Evolutionary conservation across 208 protist genomes (phyloP).

Genomic region (Trypanosoma avium): DNA sequence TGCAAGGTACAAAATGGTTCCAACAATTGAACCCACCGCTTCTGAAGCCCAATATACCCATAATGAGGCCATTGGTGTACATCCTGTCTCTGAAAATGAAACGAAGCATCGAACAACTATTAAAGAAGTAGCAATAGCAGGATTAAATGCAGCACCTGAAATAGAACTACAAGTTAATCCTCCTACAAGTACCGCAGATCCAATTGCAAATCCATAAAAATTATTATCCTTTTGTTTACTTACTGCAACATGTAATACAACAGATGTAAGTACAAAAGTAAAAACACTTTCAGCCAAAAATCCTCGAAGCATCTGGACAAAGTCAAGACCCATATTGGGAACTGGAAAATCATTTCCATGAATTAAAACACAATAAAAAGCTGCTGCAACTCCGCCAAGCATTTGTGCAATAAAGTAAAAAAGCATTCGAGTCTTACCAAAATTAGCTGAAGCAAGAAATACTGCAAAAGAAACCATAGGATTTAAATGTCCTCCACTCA

Average conservation of each 20-base stretch:
- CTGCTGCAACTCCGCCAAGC: conserved; percentile 52
- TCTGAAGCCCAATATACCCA: conserved; percentile 74
- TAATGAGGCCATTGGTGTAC: conserved; percentile 59
- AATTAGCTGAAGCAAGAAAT: conserved; percentile 58
- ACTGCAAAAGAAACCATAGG: conserved; percentile 80
- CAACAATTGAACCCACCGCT: conserved; percentile 58
- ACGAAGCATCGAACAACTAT: conserved; percentile 70
- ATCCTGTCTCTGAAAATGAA: conserved; percentile 38
- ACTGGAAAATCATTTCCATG: conserved; percentile 60
- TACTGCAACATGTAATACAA: conserved; percentile 73
- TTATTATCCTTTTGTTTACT: conserved; percentile 69
- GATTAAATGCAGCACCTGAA: conserved; percentile 80
- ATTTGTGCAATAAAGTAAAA: conserved; percentile 80
- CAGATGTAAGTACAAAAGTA: conserved; percentile 80
- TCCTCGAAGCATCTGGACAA: conserved; percentile 58
- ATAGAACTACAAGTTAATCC: conserved; percentile 59
- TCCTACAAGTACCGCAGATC: conserved; percentile 68
- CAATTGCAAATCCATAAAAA: conserved; percentile 82
- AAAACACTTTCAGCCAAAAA: conserved; percentile 80
- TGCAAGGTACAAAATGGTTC: conserved; percentile 72
- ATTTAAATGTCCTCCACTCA: conserved; percentile 84
- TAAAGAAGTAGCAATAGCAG: conserved; percentile 60
- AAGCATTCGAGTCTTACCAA: conserved; percentile 55
- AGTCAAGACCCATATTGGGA: conserved; percentile 63
- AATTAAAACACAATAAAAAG: conserved; percentile 66